A percentile compares a stretch with the other conserved stretches of the same genome.
Evolutionary conservation across 208 protist genomes (phyloP).

Genomic region (Naegleria lovaniensis): DNA sequence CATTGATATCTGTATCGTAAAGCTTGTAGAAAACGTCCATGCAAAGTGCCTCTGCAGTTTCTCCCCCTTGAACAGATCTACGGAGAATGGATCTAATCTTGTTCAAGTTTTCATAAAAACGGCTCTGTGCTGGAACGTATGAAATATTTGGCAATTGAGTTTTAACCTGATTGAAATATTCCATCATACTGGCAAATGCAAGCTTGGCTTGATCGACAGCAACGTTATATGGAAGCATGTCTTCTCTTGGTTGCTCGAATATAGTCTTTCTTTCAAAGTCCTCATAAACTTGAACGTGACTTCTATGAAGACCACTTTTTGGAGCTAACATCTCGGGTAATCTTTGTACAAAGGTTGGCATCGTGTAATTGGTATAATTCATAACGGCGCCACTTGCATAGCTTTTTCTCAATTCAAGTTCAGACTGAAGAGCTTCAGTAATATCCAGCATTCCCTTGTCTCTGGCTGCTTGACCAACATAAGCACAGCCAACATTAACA

Average conservation of each 20-base stretch:
- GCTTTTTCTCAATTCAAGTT: conserved; percentile 31
- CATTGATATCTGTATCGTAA: neutral
- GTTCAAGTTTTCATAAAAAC: neutral
- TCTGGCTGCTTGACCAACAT: conserved; percentile 60
- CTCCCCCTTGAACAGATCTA: neutral
- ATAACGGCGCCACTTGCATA: neutral
- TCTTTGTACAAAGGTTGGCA: neutral
- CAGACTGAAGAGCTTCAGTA: conserved; percentile 66
- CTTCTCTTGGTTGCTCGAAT: neutral
- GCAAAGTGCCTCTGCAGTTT: neutral
- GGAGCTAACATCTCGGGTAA: neutral
- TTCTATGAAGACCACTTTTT: conserved; percentile 25
- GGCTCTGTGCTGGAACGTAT: neutral
- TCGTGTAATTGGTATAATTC: conserved; percentile 35
- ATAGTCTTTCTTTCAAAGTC: conserved; percentile 12
- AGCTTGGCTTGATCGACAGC: neutral
- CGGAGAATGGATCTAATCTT: neutral
- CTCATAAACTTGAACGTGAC: conserved; percentile 17
- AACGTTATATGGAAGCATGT: neutral
- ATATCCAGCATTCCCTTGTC: conserved; percentile 77
- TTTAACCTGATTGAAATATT: neutral
- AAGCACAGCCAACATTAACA: neutral
- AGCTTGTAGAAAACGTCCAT: neutral
- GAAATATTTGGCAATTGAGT: neutral
- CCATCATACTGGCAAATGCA: neutral